phyloP scores from a whole-genome alignment of 2,329 filamentous ascomycete species.

The Periconia digitata region DNA sequence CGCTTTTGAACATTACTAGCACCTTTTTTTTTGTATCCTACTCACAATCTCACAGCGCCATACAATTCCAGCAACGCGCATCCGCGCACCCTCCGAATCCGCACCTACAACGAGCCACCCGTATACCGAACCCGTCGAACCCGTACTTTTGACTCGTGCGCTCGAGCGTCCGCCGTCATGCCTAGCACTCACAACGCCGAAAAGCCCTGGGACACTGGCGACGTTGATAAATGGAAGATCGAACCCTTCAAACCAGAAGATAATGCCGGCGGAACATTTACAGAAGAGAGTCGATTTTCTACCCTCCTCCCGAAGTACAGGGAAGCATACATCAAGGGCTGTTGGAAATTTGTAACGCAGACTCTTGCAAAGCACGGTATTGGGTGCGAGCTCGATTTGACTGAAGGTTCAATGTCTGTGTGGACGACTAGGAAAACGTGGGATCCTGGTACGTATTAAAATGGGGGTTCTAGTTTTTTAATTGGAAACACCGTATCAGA shows the following conservation, averaged over 20 bases:
- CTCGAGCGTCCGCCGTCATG: too few species aligned
- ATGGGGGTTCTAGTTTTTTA: too few species aligned
- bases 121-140: too few species aligned
- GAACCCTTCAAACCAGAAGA: slow-evolving; percentile 84
- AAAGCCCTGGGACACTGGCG: slow-evolving; percentile 79
- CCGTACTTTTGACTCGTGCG: too few species aligned
- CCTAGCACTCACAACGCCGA: slow-evolving; percentile 80
- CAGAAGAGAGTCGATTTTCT: slow-evolving; percentile 88
- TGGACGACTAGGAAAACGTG: slow-evolving; percentile 91
- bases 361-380: slow-evolving; percentile 85
- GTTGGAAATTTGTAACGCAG: slow-evolving; percentile 88
- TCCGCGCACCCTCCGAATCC: too few species aligned
- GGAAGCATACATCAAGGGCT: slow-evolving; percentile 88
- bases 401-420: slow-evolving; percentile 95
- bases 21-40: too few species aligned
- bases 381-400: slow-evolving; percentile 87
- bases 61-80: too few species aligned
- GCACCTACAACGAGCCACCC: too few species aligned
- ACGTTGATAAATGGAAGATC: slow-evolving; percentile 95
- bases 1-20: too few species aligned
- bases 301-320: slow-evolving; percentile 93
- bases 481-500: too few species aligned
- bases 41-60: too few species aligned
- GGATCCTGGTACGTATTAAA: too few species aligned
- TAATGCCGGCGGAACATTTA: slow-evolving; percentile 82